A percentile compares a stretch with the other conserved stretches of the same genome.
phyloP scores from a whole-genome alignment of 208 protist genomes.

The Naegleria gruberi region DNA sequence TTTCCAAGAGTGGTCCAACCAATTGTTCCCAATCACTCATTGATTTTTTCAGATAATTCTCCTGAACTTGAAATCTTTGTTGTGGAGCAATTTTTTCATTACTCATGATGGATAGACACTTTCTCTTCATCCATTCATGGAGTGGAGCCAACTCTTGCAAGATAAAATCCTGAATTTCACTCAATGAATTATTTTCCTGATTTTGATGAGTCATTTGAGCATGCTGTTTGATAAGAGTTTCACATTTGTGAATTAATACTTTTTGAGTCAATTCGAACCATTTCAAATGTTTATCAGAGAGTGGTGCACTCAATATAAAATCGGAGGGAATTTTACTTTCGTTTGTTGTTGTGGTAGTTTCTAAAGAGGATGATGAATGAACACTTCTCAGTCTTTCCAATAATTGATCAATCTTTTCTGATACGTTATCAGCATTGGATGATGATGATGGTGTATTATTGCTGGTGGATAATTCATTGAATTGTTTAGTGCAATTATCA shows the following conservation, averaged over 20 bases:
- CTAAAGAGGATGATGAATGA: too few species aligned
- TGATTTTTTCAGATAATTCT: neutral
- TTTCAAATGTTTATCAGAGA: neutral
- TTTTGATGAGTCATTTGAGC: neutral
- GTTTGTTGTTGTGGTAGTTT: neutral
- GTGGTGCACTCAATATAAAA: neutral
- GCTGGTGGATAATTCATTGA: too few species aligned
- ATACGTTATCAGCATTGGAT: neutral
- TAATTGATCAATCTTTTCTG: neutral
- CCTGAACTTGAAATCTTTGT: neutral
- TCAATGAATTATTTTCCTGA: neutral
- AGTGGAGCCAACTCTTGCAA: neutral
- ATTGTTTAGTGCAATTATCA: too few species aligned
- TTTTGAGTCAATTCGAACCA: neutral
- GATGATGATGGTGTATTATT: neutral
- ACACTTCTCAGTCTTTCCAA: neutral
- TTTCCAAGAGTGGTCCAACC: neutral
- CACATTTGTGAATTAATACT: neutral
- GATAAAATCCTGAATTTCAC: neutral
- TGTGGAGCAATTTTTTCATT: neutral
- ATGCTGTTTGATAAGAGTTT: neutral
- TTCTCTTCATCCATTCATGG: neutral
- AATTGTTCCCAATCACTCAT: neutral
- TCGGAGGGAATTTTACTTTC: too few species aligned
- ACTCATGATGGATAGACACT: neutral